Conservation (phyloP, 257 asterid genomes). For the Mitragyna speciosa region DNA sequence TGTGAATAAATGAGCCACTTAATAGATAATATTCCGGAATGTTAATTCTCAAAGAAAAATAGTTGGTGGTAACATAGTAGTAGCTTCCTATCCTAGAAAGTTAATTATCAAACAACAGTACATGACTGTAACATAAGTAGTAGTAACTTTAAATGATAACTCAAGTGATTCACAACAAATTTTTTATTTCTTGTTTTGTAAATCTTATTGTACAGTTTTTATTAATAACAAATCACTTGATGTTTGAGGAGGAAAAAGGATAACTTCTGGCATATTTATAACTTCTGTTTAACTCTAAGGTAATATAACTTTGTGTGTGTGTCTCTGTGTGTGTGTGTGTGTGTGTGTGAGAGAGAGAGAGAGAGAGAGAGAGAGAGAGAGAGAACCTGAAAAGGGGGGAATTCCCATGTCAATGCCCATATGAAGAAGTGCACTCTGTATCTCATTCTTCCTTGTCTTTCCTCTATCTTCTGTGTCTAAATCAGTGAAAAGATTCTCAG, state of each 20-base stretch:
- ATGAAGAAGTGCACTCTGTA: slow-evolving; percentile 43
- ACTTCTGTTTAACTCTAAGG: too few species aligned
- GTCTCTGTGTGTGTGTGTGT: too few species aligned
- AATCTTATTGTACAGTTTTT: too few species aligned
- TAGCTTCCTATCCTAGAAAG: not conserved
- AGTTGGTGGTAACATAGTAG: not conserved
- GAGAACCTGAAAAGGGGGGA: slow-evolving; percentile 57
- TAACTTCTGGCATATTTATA: too few species aligned
- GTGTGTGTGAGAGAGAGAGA: not conserved
- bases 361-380: slow-evolving; percentile 1
- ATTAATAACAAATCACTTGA: too few species aligned
- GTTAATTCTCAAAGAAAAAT: not conserved
- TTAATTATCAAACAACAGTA: too few species aligned
- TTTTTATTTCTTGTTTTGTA: too few species aligned
- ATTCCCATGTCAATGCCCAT: slow-evolving; percentile 63
- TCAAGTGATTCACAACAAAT: not conserved
- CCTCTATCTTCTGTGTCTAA: slow-evolving; percentile 57
- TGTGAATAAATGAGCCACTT: too few species aligned
- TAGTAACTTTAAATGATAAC: not conserved
- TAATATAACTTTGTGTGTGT: too few species aligned
- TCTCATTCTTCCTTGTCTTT: slow-evolving; percentile 49
- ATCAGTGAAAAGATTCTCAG: slow-evolving; percentile 64
- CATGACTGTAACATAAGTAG: too few species aligned
- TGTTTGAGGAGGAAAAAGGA: too few species aligned
- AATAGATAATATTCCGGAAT: not conserved